phyloP scores from a whole-genome alignment of 2,329 filamentous ascomycete genomes.

The Graphiopsis chlorocephala region DNA sequence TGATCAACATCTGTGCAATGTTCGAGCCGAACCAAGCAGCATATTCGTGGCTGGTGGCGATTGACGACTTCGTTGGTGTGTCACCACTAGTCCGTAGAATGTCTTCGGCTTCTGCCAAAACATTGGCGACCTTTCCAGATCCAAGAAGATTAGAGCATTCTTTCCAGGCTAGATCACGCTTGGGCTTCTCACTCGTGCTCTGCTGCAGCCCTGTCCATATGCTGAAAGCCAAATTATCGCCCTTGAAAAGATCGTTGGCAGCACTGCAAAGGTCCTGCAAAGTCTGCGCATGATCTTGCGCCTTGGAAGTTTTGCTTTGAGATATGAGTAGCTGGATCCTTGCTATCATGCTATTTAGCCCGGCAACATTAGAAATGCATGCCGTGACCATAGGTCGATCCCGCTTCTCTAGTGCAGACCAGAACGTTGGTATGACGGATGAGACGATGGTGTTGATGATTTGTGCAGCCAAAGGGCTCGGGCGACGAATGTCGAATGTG shows the following conservation, averaged over 20 bases:
- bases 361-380: slow-evolving; percentile 70
- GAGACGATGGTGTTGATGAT: slow-evolving; percentile 72
- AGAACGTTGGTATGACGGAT: slow-evolving; percentile 78
- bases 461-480: slow-evolving; percentile 68
- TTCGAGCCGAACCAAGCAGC: slow-evolving; percentile 69
- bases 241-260: slow-evolving; percentile 43
- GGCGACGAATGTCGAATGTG: slow-evolving; percentile 57
- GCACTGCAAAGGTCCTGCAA: slow-evolving; percentile 43
- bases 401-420: slow-evolving; percentile 56
- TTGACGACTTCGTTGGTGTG: slow-evolving; percentile 59
- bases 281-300: background rate
- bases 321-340: background rate
- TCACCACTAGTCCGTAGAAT: slow-evolving; percentile 37
- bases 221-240: slow-evolving; percentile 40
- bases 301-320: background rate
- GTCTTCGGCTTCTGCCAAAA: slow-evolving; percentile 58
- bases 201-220: slow-evolving; percentile 47
- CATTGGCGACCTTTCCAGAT: slow-evolving; percentile 59
- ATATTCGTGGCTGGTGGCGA: slow-evolving; percentile 63
- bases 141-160: slow-evolving; percentile 59
- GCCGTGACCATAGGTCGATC: slow-evolving; percentile 55
- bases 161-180: slow-evolving; percentile 59
- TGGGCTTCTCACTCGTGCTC: slow-evolving; percentile 41
- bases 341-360: slow-evolving; percentile 68
- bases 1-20: slow-evolving; percentile 56